Evolutionary conservation across 371 early-diverging fungal genomes (phyloP), one percentile per base, ranked within the genome.

Genomic region (Zopfochytrium polystomum): DNA sequence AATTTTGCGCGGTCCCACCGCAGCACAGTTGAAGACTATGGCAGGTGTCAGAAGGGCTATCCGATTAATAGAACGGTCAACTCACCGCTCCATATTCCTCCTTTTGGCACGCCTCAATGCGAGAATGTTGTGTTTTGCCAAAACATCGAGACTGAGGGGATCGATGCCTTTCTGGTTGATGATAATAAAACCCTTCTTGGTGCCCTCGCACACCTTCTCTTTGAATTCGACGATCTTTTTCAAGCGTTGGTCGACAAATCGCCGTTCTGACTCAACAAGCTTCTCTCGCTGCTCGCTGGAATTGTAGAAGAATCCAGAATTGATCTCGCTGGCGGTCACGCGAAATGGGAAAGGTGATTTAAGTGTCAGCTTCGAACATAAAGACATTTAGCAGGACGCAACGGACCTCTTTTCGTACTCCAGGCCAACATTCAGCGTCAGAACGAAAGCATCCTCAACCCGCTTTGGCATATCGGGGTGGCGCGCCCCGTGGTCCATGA

Each of bases 91-190:
- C 94, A 99, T 95, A 83, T 99, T 99, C 73, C 99, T 87, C 76
- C 99, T 87, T 87, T 99, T 99, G 54, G 99, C 99, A 61, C 99
- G 85, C 66, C 99, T 90, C 44, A 99, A 84, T n/a, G 97, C 99
- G 47, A 99, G 71, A 64, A 99, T 95, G 62, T 90, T 89, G 65
- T 95, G 87, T 84, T 96, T 94, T 63, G 94, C 93, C 70, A 99
- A 81, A 25, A 99, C 84, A 76, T 99, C 99, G 60, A 99, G 82
- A 44, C 98, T 95, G 65, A 97, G 81, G 27, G 98, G 98, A 72
- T 99, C 99, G 66, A 99, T 98, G 58, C 99, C 99, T 85, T 99
- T 99, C 74, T 99, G 99, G 79, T 98, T 99, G 72, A 99, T 87
- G 46, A 99, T 82, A 35, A 99, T 90, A 74, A 99, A 96, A 43